Evolutionary conservation across 306 rosid species (phyloP), one percentile per base, ranked within the genome.

Genomic region (Ammopiptanthus mongolicus): DNA sequence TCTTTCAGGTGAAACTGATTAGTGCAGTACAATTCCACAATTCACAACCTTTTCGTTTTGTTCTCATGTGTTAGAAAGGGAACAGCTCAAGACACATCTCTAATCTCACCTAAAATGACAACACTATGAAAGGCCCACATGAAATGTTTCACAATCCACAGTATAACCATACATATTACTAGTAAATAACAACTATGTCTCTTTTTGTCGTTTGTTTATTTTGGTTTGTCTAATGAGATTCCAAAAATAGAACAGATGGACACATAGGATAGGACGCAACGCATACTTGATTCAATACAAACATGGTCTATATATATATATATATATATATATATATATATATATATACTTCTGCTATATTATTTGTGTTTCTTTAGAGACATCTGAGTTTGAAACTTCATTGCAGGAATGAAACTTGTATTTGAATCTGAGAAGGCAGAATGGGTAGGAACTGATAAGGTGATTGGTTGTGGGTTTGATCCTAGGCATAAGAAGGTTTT

Each of bases 381-480:
- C 23, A 67, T 56, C 73, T 53, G 63, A 57, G 28, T 15, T 21
- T 31, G 52, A 65, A 19, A 44, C 22, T 77, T 63, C 9, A 13
- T 83, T 56, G 6, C 87, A 96, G 99, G 98, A 75, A 86, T 77
- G 22, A 92, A 89, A 82, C 85, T 92, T 31, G 96, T 84, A 33
- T 81, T 82, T 2, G 92, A 89, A 80, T 89, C 93, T 0, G 94
- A 92, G 28, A 89, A 86, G 28, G 91, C 82, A 31, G 87, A 86
- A 0, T 96, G 99, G 99, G 93, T 87, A 67, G 89, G 82, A 82
- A 53, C 79, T 0, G 91, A 90, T 50, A 89, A 78, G 74, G 98
- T 96, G 64, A 84, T 96, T 39, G 99, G 99, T 34, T 92, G 97
- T 34, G 98, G 99, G 31, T 96, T 86, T 70, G 98, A 92, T 85